Evolutionary conservation across 768 basidiomycete genomes (phyloP), one percentile per base, ranked within the genome.

Genomic region (Boletus eberwhitei): DNA sequence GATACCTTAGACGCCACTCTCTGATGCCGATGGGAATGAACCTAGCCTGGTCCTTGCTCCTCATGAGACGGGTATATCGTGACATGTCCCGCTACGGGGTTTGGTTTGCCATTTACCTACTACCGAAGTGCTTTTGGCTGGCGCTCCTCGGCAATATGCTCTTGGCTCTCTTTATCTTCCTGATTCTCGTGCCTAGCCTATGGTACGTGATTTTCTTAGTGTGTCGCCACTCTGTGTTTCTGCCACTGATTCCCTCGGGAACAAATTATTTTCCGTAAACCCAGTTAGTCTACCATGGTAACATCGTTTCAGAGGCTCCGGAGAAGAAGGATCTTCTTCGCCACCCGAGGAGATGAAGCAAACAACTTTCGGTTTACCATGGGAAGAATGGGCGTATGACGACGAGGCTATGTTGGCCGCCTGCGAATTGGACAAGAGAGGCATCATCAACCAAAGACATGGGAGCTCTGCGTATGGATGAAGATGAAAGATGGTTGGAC

Each of bases 381-480:
- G 69, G 69, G 69, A 70, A 44, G 68, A 72, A 42, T 70, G 70
- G 69, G 41, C 39, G 7, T 64, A 71, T 29, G 70, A 70, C 58
- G 66, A 66, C 43, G 57, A 41, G 35, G 69, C 64, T 8, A 70
- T 70, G 70, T 57, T 55, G 9, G 54, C 59, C 8, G 69, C 70
- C 2, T 50, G 47, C 13, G 61, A 70, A 32, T 39, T 58, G 26
- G 56, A 61, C 44, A 60, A 60, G 42, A 54, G 50, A n/a, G 66
- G 66, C 1, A 9, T 55, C 14, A 61, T 70, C 9, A 32, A 26
- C 5, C 59, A 31, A 60, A 59, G 43, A 64, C 59, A 24, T 70
- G 68, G 69, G 65, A 70, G 3, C 49, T 63, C n/a, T 67, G 64
- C 46, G 64, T 71, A 19, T 70, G 70, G 70, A 72, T 72, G 62